A percentile compares a stretch with the other conserved stretches of the same genome.
phyloP scores from a whole-genome alignment of 495 filamentous ascomycete species.

The Sporormia fimetaria region DNA sequence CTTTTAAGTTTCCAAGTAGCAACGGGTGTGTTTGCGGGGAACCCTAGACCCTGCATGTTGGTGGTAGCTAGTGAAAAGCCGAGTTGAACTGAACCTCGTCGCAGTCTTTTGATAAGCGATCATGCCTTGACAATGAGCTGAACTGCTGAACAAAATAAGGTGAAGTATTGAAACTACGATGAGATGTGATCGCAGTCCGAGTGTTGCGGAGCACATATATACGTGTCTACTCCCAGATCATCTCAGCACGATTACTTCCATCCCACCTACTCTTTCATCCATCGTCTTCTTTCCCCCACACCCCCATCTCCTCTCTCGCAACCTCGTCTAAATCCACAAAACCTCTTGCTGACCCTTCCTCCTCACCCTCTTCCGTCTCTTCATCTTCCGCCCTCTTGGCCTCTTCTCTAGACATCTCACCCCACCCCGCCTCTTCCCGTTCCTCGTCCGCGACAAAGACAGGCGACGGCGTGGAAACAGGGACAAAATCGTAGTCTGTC shows the following conservation, averaged over 20 bases:
- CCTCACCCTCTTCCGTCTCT: slow-evolving; percentile 6
- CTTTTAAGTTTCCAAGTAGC: too few species aligned
- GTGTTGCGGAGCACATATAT: slow-evolving; percentile 8
- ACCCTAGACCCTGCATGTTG: too few species aligned
- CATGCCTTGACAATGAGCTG: too few species aligned
- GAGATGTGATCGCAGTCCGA: too few species aligned
- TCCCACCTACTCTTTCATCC: slow-evolving; percentile 3
- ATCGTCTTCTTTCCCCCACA: slow-evolving; percentile 17
- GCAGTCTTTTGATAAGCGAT: too few species aligned
- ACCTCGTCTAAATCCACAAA: slow-evolving; percentile 18
- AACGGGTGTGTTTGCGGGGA: too few species aligned
- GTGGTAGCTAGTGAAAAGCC: too few species aligned
- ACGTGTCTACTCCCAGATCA: not conserved
- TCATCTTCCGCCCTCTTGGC: too few species aligned
- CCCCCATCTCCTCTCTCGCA: slow-evolving; percentile 19
- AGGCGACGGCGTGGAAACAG: slow-evolving; percentile 14
- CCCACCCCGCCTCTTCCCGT: slow-evolving; percentile 18
- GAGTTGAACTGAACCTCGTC: too few species aligned
- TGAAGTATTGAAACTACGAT: not conserved
- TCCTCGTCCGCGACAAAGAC: slow-evolving; percentile 4
- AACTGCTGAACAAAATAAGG: too few species aligned
- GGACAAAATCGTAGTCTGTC: slow-evolving; percentile 20
- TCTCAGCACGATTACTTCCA: not conserved
- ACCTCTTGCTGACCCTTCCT: slow-evolving; percentile 2
- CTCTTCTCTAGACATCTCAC: slow-evolving; percentile 14